A percentile compares a stretch with the other conserved stretches of the same genome.
These are phyloP conservation scores for Ramaria rubella DNA, from an alignment of 768 basidiomycete genomes.

Conservation along the genomic window DNA sequence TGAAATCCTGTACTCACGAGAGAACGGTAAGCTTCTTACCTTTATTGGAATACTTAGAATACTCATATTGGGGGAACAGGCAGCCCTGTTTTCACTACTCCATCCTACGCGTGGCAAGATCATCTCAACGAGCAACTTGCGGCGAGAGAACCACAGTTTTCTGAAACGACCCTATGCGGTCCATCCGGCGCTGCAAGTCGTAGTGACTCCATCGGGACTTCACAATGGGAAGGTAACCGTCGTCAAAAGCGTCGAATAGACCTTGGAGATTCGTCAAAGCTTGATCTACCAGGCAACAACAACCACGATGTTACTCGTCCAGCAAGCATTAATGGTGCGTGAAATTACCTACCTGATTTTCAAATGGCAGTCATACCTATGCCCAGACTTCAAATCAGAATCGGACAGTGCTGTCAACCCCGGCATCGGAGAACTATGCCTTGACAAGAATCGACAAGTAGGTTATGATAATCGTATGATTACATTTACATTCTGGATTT, in stretches of 20 bases:
- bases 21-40: neutral
- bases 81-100: slow-evolving; percentile 1
- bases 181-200: neutral
- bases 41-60: neutral
- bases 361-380: neutral
- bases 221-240: neutral
- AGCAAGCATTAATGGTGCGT: neutral
- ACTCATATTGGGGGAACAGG: neutral
- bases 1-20: neutral
- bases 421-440: slow-evolving; percentile 76
- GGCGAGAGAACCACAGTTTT: neutral
- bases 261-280: neutral
- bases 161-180: neutral
- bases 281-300: neutral
- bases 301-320: neutral
- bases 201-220: neutral
- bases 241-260: neutral
- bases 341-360: neutral
- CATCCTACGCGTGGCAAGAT: slow-evolving; percentile 3
- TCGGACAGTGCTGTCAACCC: slow-evolving; percentile 38
- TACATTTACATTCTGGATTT: neutral
- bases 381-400: slow-evolving; percentile 18
- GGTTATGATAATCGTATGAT: slow-evolving; percentile 47
- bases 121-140: neutral
- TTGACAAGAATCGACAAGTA: slow-evolving; percentile 82